Evolutionary conservation across 2,329 filamentous ascomycete genomes (phyloP), one percentile per base, ranked within the genome.

Genomic region (Aaosphaeria pasadenensis): DNA sequence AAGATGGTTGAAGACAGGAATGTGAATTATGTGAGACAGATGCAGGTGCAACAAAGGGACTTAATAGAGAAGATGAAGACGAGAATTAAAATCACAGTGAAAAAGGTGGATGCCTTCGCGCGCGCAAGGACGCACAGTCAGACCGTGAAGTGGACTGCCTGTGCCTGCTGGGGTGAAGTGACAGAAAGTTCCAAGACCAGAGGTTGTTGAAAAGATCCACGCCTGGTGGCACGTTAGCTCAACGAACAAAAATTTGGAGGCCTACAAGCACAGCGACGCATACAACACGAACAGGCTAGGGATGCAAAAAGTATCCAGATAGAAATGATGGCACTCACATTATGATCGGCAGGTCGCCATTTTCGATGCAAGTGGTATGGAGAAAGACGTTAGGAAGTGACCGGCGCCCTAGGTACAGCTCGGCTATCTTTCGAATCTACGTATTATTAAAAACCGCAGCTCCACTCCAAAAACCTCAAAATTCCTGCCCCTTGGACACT

Each of bases 371-470:
- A 55, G 56, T 57, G 59, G 54, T 65, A 62, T 63, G 59, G 49
- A 56, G 61, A 55, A 56, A 56, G 53, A 54, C 57, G 55, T 52
- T 56, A 57, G 46, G 49, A 44, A 57, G 50, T 57, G 51, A 57
- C 43, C 54, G 49, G 55, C 43, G 59, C 53, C 48, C 53, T 65
- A 65, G 67, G 65, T 66, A 66, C 63, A 68, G 64, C 63, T 68
- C 64, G 64, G 62, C 59, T 63, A 64, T 56, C 56, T 55, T 11
- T 28, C 39, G 24, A 28, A 56, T 58, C 57, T 51, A 52, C 48
- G 55, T 55, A 54, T 7, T 36, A 28, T 40, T 7, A 11, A 40
- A 40, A n/a, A 40, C 39, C 11, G 24, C 39, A 7, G 11, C 39
- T 40, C 39, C 9, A 17, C 24, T 40, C 9, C 39, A 24, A 9